phyloP scores from a whole-genome alignment of 1,284 basidiomycete species.

The Leccinum fallax region DNA sequence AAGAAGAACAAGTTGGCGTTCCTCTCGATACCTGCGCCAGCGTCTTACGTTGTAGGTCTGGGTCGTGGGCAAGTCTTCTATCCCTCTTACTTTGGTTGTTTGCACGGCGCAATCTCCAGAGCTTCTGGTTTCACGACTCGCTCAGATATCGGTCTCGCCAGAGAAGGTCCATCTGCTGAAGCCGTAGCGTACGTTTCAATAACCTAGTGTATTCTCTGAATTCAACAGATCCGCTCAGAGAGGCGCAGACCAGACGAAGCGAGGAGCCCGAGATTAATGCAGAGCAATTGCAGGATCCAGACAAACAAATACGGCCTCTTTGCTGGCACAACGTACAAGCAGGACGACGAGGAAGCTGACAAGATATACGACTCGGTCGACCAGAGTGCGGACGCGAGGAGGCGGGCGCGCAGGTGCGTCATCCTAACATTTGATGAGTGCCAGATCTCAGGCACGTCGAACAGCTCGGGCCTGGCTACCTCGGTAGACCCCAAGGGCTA shows the following conservation, averaged over 20 bases:
- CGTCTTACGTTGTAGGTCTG: conserved; percentile 94
- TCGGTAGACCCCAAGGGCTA: conserved; percentile 97
- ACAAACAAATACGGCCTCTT: conserved; percentile 96
- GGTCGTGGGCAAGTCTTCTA: conserved; percentile 76
- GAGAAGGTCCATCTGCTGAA: conserved; percentile 92
- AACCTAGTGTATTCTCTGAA: neutral
- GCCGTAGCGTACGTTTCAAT: conserved; percentile 69
- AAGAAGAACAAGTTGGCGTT: conserved; percentile 76
- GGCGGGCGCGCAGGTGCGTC: conserved; percentile 81
- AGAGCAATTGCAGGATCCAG: conserved; percentile 93
- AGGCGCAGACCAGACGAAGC: conserved; percentile 80
- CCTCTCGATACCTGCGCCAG: conserved; percentile 85
- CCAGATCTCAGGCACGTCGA: conserved; percentile 75
- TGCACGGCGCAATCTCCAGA: conserved; percentile 42
- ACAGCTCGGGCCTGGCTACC: conserved; percentile 74
- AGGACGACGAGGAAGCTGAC: conserved; percentile 98
- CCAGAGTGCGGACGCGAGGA: conserved; percentile 85
- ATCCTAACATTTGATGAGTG: conserved; percentile 40
- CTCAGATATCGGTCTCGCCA: conserved; percentile 97
- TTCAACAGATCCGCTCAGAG: conserved; percentile 31
- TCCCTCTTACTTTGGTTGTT: neutral
- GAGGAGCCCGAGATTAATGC: conserved; percentile 87
- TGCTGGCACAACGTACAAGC: conserved; percentile 93
- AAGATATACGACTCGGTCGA: conserved; percentile 93
- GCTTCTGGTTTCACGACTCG: conserved; percentile 98